A percentile compares a stretch with the other conserved stretches of the same genome.
These are phyloP conservation scores for Tolypocladium ovalisporum DNA, from an alignment of 2,329 filamentous ascomycete species.

Conservation along the genomic window DNA sequence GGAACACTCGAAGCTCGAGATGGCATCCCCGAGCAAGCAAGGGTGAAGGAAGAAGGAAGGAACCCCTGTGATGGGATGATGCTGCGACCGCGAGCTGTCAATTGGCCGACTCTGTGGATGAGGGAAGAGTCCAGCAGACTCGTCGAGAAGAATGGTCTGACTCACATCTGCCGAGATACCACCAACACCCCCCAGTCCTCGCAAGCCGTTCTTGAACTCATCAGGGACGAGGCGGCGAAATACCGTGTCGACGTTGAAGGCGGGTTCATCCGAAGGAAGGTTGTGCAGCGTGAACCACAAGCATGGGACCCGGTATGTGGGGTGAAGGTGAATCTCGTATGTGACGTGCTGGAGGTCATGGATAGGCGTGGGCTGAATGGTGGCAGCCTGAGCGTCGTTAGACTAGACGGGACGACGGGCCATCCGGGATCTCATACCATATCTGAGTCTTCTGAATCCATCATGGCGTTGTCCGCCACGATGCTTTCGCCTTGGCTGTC, in stretches of 20 bases:
- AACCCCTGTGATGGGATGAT: slow-evolving; percentile 70
- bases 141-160: slow-evolving; percentile 15
- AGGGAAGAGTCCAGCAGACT: slow-evolving; percentile 15
- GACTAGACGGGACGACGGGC: slow-evolving; percentile 10
- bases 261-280: slow-evolving; percentile 41
- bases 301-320: slow-evolving; percentile 64
- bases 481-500: slow-evolving; percentile 9
- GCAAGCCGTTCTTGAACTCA: slow-evolving; percentile 50
- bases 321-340: slow-evolving; percentile 67
- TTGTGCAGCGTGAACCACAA: slow-evolving; percentile 63
- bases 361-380: slow-evolving; percentile 19
- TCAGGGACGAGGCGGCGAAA: slow-evolving; percentile 61
- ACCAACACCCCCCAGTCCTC: slow-evolving; percentile 52
- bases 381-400: slow-evolving; percentile 24
- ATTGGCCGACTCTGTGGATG: slow-evolving; percentile 11
- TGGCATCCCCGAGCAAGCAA: slow-evolving; percentile 75
- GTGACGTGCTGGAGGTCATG: slow-evolving; percentile 38
- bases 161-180: slow-evolving; percentile 69
- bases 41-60: slow-evolving; percentile 89
- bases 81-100: slow-evolving; percentile 39
- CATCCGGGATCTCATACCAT: slow-evolving; percentile 25
- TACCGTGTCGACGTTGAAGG: slow-evolving; percentile 56
- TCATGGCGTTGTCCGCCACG: slow-evolving; percentile 32
- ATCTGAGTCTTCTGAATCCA: slow-evolving; percentile 40
- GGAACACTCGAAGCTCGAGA: slow-evolving; percentile 53